Base-by-base conservation (phyloP, 2,329 filamentous ascomycete genomes). In the Lecanicillium sp. region DNA sequence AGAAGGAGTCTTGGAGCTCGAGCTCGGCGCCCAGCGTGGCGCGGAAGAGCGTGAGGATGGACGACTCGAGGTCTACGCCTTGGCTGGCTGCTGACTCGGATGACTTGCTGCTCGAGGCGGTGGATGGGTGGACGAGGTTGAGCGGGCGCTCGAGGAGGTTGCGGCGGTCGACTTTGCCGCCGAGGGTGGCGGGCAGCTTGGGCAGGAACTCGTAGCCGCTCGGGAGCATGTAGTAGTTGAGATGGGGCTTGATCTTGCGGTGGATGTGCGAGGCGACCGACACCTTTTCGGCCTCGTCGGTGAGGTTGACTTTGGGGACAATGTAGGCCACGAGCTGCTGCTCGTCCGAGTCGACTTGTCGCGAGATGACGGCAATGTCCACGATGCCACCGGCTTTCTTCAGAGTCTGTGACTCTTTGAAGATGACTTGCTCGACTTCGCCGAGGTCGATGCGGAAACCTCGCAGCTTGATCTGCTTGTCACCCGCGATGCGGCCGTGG, bases 401-500 rank as follows among this genome's bases (percentile, higher is more conserved):
- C 48, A n/a, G n/a, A n/a, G n/a, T n/a, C 17, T 8, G 39, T 35
- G 22, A 48, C 45, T 4, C 47, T 49, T 30, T 45, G 38, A 47
- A 47, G 7, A 52, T 42, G 33, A 12, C n/a, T n/a, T 45, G 42
- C 39, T 64, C 62, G 6, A 66, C 41, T 31, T 67, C 63, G 20
- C 59, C 50, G 4, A 68, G 49, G 37, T 69, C 62, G 11, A 65
- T 40, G 2, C 65, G 58, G 43, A 60, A 47, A 2, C 51, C 53
- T 4, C 50, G 48, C 3, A 54, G 46, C 42, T 56, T 56, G 45
- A 54, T 47, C 40, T 68, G 59, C 6, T 59, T 55, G 49, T 71
- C 68, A 4, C 55, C 58, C 1, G 45, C 46, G 3, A 57, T 51
- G 3, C 69, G 58, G 2, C 65, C 62, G 5, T 60, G 42, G 28